A percentile compares a stretch with the other conserved stretches of the same genome.
Conservation (phyloP, 257 asterid species). For the Penstemon eatonii region DNA sequence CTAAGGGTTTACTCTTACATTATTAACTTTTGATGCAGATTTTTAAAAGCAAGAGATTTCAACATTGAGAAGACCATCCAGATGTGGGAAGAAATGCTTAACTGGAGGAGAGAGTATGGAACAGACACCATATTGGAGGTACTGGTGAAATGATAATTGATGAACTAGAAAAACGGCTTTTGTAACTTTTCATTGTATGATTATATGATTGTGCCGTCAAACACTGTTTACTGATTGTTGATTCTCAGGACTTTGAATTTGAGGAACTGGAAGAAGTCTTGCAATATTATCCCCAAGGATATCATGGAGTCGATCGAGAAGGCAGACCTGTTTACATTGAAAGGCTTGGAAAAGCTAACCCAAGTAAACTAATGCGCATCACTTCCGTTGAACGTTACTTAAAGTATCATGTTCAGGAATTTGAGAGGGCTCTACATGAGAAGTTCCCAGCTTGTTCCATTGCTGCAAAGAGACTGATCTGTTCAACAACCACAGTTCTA, state of each 20-base stretch:
- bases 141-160: slow-evolving; percentile 25
- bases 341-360: slow-evolving; percentile 92
- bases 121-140: slow-evolving; percentile 92
- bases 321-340: slow-evolving; percentile 97
- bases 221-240: slow-evolving; percentile 28
- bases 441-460: slow-evolving; percentile 94
- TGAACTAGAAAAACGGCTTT: slow-evolving; percentile 16
- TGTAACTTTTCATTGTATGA: not conserved
- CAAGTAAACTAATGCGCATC: slow-evolving; percentile 68
- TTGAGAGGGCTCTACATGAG: slow-evolving; percentile 79
- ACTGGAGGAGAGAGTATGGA: slow-evolving; percentile 85
- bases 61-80: slow-evolving; percentile 59
- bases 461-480: slow-evolving; percentile 80
- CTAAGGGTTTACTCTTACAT: slow-evolving; percentile 19
- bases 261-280: slow-evolving; percentile 84
- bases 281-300: slow-evolving; percentile 95
- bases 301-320: slow-evolving; percentile 95
- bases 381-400: slow-evolving; percentile 79
- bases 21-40: slow-evolving; percentile 44
- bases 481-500: slow-evolving; percentile 79
- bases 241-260: slow-evolving; percentile 73
- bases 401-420: slow-evolving; percentile 93
- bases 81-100: slow-evolving; percentile 98
- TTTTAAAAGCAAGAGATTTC: slow-evolving; percentile 87
- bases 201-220: slow-evolving; percentile 2